Conservation (phyloP, 2,329 filamentous ascomycete genomes). For the Ramularia endophylla region DNA sequence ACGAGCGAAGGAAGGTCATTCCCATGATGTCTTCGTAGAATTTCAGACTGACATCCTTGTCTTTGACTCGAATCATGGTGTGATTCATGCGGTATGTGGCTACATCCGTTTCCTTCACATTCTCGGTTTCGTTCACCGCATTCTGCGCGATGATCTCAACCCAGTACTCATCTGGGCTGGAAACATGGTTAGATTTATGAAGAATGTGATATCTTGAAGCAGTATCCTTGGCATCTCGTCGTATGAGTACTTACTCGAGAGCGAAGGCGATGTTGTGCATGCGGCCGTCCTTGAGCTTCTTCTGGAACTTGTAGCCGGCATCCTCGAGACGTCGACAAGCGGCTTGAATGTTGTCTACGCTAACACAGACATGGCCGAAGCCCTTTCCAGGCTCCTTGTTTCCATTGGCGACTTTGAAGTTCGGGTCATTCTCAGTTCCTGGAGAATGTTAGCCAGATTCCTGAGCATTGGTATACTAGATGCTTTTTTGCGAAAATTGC, state of each 20-base stretch:
- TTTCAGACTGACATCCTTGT: conserved; percentile 41
- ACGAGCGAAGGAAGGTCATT: conserved; percentile 73
- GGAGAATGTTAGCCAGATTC: no score
- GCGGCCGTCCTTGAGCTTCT: conserved; percentile 81
- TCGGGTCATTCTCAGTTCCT: conserved; percentile 69
- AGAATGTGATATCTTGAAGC: neutral
- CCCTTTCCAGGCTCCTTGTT: conserved; percentile 83
- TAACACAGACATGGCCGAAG: conserved; percentile 79
- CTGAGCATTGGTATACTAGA: no score
- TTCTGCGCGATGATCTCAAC: conserved; percentile 76
- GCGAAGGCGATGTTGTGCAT: conserved; percentile 88
- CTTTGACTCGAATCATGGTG: conserved; percentile 91
- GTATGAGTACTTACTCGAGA: conserved; percentile 53
- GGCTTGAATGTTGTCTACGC: conserved; percentile 64
- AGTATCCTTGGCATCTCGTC: no score
- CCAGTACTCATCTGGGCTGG: conserved; percentile 38
- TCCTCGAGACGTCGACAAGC: conserved; percentile 86
- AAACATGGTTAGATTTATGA: conserved; percentile 6
- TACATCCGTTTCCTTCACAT: conserved; percentile 65
- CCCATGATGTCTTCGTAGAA: conserved; percentile 71
- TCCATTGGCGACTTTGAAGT: conserved; percentile 78
- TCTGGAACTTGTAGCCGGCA: conserved; percentile 89
- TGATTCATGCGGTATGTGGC: conserved; percentile 70
- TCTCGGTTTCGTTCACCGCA: conserved; percentile 63
- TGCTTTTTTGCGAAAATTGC: no score